Evolutionary conservation across 2,329 filamentous ascomycete species (phyloP), one percentile per base, ranked within the genome.

Genomic region (Fusarium verrucosum): DNA sequence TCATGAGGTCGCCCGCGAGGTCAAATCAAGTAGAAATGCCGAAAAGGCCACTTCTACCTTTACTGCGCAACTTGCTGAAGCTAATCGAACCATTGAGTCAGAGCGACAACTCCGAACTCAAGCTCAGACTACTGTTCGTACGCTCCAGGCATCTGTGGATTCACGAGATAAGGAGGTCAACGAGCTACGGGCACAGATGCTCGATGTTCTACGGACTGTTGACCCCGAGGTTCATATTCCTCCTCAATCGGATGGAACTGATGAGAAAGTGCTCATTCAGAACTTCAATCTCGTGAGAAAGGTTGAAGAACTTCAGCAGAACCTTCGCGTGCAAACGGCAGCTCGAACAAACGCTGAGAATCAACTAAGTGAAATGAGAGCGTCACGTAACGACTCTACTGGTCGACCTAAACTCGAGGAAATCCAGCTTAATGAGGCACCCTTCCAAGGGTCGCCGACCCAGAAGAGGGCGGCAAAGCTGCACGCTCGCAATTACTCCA

Each of bases 1-100:
- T 69, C 94, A 98, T 70, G 93, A 98, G 76, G 85, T 97, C 50
- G 91, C 91, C 45, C 86, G 93, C 26, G 94, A 97, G 77, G 92
- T 94, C 73, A 96, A 97, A 79, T 88, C 89, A 19, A 95, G 89
- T 72, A 89, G 94, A 58, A 95, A 91, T 74, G 94, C 94, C 5
- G 94, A 98, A 77, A 96, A 97, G 76, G 86, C 89, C 20, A 89
- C 92, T 17, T 96, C 92, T 1, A 90, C 88, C 32, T 85, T 90
- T 58, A 92, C 89, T 8, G 87, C 91, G 20, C 93, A 98, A 74
- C 83, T 98, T 25, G 92, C 93, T 10, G 95, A 98, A 75, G 89
- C 89, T 14, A 96, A 97, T 72, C 88, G 94, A 28, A 95, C 90
- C 52, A 86, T 97, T 20, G 95, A 98, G 71, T 94, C 93, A 2